Evolutionary conservation across 805 yeast species (phyloP), one percentile per base, ranked within the genome.

Genomic region (Yarrowia sp.): DNA sequence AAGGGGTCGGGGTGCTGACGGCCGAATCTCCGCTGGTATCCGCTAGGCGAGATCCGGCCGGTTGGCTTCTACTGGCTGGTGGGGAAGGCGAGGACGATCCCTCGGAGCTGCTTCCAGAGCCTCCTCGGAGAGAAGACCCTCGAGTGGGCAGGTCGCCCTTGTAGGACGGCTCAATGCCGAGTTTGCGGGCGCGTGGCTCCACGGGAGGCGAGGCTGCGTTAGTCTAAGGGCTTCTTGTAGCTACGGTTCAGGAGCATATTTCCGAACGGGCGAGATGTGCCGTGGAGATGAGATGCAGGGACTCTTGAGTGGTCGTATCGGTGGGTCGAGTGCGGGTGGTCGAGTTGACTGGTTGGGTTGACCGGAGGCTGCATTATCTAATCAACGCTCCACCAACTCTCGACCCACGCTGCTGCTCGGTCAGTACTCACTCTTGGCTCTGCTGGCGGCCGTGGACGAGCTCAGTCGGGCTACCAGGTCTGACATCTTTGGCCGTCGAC

Each of bases 381-480:
- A 24, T 24, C 30, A 24, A 24, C 30, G 30, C 24, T 43, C 17
- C 20, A 9, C 7, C n/a, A n/a, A n/a, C n/a, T n/a, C n/a, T n/a
- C n/a, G n/a, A n/a, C n/a, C n/a, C n/a, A n/a, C n/a, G n/a, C 9
- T 17, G 0, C 17, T 30, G 38, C 2, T 14, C 7, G 15, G 24
- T 9, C 5, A 10, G 43, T 61, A 61, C 66, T 61, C 55, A 61
- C 66, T 39, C 46, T 47, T 61, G 15, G 66, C 66, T 20, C 66
- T 19, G 24, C 66, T 61, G 15, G 66, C 66, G n/a, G 66, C 66
- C 9, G 66, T 61, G 38, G 66, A 47, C 24, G 38, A 20, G 66
- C 46, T 46, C 15, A 61, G 55, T 2, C 66, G 34, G 13, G 66
- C 66, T 8, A 61, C 66, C 55, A 61, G n/a, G 17, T 58, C 64